Percentiles rank a stretch among this genome's conserved stretches.
Conservation (phyloP, 108 stramenopile species). For the Stephanodiscus minutulus region DNA sequence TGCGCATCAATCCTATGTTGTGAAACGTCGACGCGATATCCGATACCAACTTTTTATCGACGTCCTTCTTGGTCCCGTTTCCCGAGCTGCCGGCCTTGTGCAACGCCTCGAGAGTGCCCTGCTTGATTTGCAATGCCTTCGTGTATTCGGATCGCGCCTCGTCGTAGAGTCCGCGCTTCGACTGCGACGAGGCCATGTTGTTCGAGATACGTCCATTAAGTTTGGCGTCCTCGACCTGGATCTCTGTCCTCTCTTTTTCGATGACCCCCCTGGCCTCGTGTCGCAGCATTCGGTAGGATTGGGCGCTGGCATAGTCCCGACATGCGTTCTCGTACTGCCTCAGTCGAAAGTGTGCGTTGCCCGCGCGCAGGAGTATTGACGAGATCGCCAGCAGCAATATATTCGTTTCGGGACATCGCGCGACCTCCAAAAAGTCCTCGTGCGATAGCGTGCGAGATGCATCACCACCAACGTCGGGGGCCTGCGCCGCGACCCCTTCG, state of each 20-base stretch:
- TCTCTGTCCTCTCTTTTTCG: neutral
- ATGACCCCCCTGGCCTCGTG: constrained; percentile 3
- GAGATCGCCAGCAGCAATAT: constrained; percentile 46
- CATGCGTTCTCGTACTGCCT: constrained; percentile 32
- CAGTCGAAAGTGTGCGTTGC: constrained; percentile 43
- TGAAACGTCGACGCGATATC: constrained; percentile 62
- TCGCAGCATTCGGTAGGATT: constrained; percentile 35
- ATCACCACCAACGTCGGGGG: neutral
- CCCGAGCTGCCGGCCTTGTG: constrained; percentile 14
- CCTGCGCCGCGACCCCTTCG: neutral
- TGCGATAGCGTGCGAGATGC: constrained; percentile 11
- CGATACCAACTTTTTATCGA: constrained; percentile 63
- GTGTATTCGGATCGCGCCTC: constrained; percentile 46
- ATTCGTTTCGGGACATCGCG: constrained; percentile 33
- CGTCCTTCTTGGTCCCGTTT: constrained; percentile 18
- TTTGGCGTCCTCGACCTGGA: constrained; percentile 37
- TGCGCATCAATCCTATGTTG: constrained; percentile 48
- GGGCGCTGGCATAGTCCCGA: constrained; percentile 47
- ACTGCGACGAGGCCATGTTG: constrained; percentile 43
- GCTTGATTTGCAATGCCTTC: constrained; percentile 48
- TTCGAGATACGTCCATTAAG: constrained; percentile 46
- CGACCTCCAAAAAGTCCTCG: constrained; percentile 25
- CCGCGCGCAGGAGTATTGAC: constrained; percentile 45
- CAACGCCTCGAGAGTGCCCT: constrained; percentile 36
- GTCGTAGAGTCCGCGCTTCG: constrained; percentile 41